Conservation (phyloP, 176 grass and related monocot genomes). For the Cenchrus americanus region DNA sequence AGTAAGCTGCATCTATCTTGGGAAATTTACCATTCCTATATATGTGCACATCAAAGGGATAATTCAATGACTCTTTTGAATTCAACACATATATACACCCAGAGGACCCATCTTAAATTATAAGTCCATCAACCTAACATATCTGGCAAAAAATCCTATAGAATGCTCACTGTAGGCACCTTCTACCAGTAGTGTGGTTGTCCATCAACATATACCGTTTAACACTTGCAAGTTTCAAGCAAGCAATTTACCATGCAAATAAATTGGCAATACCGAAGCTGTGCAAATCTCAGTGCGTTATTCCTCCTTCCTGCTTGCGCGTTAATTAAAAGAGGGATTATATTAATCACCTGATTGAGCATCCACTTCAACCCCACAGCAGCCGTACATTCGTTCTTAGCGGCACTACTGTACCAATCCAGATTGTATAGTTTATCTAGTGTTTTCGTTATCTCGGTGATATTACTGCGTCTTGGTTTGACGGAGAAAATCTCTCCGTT, state of each 20-base stretch:
- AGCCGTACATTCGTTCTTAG: constrained; percentile 92
- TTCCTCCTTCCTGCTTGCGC: neutral
- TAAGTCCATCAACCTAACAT: neutral
- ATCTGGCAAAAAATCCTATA: neutral
- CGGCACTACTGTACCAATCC: constrained; percentile 94
- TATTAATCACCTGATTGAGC: constrained; percentile 98
- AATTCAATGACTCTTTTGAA: neutral
- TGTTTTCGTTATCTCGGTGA: constrained; percentile 64
- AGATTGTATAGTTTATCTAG: constrained; percentile 85
- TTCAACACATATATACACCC: constrained; percentile 1
- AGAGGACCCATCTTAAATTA: constrained; percentile 2
- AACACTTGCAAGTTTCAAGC: neutral
- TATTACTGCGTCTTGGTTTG: constrained; percentile 74
- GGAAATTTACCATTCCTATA: constrained; percentile 21
- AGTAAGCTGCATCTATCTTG: neutral
- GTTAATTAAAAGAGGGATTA: neutral
- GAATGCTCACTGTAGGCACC: neutral
- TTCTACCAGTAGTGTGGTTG: neutral
- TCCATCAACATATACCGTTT: constrained; percentile 8
- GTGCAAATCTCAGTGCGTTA: neutral
- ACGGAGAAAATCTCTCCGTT: constrained; percentile 95
- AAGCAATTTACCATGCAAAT: constrained; percentile 7
- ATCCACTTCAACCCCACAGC: constrained; percentile 96
- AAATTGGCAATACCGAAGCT: neutral
- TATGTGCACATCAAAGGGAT: neutral